Base-by-base conservation (phyloP, 768 basidiomycete species). In the Tylopilus intermedius region DNA sequence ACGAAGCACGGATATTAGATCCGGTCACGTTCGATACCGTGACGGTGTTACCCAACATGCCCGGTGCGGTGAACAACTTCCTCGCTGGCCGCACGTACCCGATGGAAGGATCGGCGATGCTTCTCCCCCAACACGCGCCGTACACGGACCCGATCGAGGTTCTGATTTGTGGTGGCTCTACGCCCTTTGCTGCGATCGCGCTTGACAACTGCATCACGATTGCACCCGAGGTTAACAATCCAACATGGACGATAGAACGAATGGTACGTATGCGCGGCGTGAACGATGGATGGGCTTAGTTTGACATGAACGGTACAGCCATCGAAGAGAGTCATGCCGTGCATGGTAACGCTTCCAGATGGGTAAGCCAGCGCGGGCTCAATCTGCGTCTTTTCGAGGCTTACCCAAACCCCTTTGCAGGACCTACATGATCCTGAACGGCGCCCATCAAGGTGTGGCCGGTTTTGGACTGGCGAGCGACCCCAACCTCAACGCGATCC, bases 1-100 rank as follows among this genome's bases (percentile, higher is more conserved):
- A 91, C 56, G 85, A 90, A 66, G 89, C 88, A 0, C 82, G 88
- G 14, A 79, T 90, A 54, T 71, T 90, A 26, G 78, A 90, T 52
- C 81, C 84, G 0, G 71, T 64, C 10, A 86, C 79, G 1, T 88
- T 90, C 56, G 67, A 74, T 21, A 90, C 88, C 0, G 66, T 82
- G 49, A 68, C 68, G 5, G 68, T 71, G 7, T 67, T 90, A 5
- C 89, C 89, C 14, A 88, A 88, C 58, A 81, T 86, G 56, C 88
- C 89, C 0, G 88, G 83, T 0, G 74, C 83, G 0, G 89, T 90
- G 43, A 82, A 80, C 54, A 79, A 84, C 60, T 83, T 84, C 70
- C 67, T 81, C n/a, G 84, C 75, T 11, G 85, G 89, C 27, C 80
- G 90, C 29, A 84, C 84, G 15, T 92, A 92, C 60, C 90, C 89